phyloP scores from a whole-genome alignment of 306 rosid genomes.

The Mucuna pruriens region DNA sequence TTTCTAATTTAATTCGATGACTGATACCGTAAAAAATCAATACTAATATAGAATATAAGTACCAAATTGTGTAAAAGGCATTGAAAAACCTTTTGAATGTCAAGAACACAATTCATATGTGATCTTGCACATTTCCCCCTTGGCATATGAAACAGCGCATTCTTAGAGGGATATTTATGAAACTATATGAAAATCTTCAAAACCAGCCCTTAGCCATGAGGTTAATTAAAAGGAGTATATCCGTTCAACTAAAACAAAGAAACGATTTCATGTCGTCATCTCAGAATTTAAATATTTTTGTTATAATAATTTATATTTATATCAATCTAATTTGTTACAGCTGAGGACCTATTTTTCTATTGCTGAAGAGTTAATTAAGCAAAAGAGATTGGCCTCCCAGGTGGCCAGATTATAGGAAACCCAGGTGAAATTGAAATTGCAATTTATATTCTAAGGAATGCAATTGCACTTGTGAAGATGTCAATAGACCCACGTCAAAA shows the following conservation, averaged over 20 bases:
- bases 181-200: too few species aligned
- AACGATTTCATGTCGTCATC: not conserved
- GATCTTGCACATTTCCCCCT: not conserved
- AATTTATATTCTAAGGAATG: slow-evolving; percentile 37
- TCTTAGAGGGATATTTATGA: too few species aligned
- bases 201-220: too few species aligned
- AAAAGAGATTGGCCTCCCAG: not conserved
- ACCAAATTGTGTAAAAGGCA: not conserved
- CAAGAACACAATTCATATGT: not conserved
- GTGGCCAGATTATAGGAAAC: slow-evolving; percentile 24
- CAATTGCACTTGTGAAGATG: slow-evolving; percentile 45
- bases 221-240: too few species aligned
- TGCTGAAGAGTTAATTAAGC: slow-evolving; percentile 4
- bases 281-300: not conserved
- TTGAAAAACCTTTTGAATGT: not conserved
- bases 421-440: slow-evolving; percentile 44
- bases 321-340: slow-evolving; percentile 30
- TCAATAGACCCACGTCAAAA: slow-evolving; percentile 40
- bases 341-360: not conserved
- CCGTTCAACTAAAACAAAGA: too few species aligned
- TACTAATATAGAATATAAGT: too few species aligned
- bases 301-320: not conserved
- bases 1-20: too few species aligned
- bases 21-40: too few species aligned
- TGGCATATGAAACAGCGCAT: not conserved